Conservation (phyloP, 495 filamentous ascomycete genomes). For the Podospora fimiseda region DNA sequence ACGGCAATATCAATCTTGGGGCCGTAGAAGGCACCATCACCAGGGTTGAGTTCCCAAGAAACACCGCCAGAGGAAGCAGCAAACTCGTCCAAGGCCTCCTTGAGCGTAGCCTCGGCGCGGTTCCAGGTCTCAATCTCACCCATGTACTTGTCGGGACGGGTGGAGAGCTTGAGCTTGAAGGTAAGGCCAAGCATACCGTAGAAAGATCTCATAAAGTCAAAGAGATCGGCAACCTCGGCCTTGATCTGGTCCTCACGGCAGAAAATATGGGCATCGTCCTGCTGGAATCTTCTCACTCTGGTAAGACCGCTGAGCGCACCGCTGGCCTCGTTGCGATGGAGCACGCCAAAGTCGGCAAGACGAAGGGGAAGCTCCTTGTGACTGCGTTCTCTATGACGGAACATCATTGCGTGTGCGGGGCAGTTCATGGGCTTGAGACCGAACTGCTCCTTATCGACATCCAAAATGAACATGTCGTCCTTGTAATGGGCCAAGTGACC, state of each 20-base stretch:
- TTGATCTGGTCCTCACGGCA: constrained; percentile 53
- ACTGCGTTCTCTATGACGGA: constrained; percentile 52
- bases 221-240: constrained; percentile 76
- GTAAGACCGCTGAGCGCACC: constrained; percentile 87
- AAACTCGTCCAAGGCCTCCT: constrained; percentile 72
- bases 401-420: constrained; percentile 46
- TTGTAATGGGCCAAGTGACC: constrained; percentile 95
- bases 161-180: constrained; percentile 96
- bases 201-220: constrained; percentile 76
- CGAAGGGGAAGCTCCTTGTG: constrained; percentile 85
- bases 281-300: constrained; percentile 84
- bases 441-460: constrained; percentile 82
- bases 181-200: constrained; percentile 89
- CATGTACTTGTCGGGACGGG: constrained; percentile 85
- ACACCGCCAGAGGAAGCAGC: constrained; percentile 50
- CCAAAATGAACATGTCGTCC: constrained; percentile 93
- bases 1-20: constrained; percentile 79
- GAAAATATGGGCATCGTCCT: constrained; percentile 91
- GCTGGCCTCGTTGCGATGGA: constrained; percentile 92
- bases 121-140: constrained; percentile 86
- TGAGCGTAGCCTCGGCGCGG: constrained; percentile 71
- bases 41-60: constrained; percentile 82
- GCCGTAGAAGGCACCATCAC: constrained; percentile 96
- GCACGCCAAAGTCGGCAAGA: constrained; percentile 89
- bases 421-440: constrained; percentile 98